These are phyloP conservation scores for Colletotrichum lentis DNA, from an alignment of 2,329 filamentous ascomycete species.

Conservation along the genomic window DNA sequence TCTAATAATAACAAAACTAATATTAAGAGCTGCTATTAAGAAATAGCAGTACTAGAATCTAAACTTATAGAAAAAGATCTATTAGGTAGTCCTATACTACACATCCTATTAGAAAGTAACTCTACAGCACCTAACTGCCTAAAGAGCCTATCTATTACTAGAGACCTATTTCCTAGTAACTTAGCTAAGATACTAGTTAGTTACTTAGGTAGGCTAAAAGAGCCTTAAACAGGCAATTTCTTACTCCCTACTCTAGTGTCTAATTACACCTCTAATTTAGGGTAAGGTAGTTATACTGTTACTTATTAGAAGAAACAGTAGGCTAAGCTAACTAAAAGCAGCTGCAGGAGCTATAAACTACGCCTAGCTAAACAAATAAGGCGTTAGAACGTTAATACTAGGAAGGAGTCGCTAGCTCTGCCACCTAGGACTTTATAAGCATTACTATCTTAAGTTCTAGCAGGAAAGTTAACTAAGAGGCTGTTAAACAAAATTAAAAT, in stretches of 20 bases:
- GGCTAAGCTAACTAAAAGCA: not conserved
- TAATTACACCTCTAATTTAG: not conserved
- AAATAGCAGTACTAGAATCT: not conserved
- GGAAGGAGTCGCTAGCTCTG: not conserved
- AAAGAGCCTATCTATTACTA: not conserved
- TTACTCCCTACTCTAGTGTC: constrained; percentile 1
- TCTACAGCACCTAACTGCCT: not conserved
- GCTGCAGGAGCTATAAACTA: not conserved
- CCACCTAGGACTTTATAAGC: not conserved
- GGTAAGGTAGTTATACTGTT: not conserved
- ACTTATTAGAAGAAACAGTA: not conserved
- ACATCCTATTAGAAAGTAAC: not conserved
- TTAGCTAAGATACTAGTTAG: not conserved
- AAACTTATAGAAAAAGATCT: not conserved
- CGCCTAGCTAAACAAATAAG: not conserved
- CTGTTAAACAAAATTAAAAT: not conserved
- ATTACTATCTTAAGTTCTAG: not conserved
- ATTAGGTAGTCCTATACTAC: not conserved
- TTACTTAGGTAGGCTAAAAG: not conserved
- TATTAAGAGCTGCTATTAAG: not conserved
- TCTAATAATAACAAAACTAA: not conserved
- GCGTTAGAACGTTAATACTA: not conserved
- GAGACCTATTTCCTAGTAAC: not conserved
- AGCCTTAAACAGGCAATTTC: constrained; percentile 7
- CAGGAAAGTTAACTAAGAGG: not conserved